Evolutionary conservation across 2,329 filamentous ascomycete genomes (phyloP).

Genomic region (Mycosphaerella sp.): DNA sequence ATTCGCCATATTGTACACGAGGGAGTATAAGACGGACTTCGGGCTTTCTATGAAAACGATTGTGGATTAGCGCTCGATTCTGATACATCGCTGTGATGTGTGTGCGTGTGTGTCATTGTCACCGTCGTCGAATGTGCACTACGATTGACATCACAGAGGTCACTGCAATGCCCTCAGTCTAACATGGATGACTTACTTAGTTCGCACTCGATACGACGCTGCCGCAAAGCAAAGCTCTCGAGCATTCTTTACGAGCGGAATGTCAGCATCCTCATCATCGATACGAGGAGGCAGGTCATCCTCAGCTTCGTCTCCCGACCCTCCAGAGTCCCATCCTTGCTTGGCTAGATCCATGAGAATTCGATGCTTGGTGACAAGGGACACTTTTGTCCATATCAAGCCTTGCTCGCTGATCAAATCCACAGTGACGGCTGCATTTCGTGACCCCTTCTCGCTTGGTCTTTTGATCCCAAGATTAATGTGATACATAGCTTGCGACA

Average conservation of each 20-base stretch:
- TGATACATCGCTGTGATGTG: no score
- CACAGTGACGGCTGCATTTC: constrained; percentile 41
- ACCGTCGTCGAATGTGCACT: no score
- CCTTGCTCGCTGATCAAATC: constrained; percentile 61
- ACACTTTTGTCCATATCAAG: constrained; percentile 62
- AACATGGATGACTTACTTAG: constrained; percentile 26
- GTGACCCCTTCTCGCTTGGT: constrained; percentile 13
- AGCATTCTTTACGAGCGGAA: constrained; percentile 57
- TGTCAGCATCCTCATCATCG: constrained; percentile 47
- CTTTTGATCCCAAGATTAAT: constrained; percentile 26
- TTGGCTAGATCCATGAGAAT: constrained; percentile 64
- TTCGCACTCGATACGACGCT: constrained; percentile 51
- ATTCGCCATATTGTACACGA: constrained; percentile 48
- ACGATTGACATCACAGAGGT: no score
- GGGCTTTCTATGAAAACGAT: constrained; percentile 42
- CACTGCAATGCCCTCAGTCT: no score
- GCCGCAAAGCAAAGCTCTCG: constrained; percentile 54
- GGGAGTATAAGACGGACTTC: constrained; percentile 56
- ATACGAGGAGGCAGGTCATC: constrained; percentile 31
- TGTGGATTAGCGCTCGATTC: no score
- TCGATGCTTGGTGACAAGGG: constrained; percentile 57
- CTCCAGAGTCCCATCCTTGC: constrained; percentile 55
- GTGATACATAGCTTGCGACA: constrained; percentile 25
- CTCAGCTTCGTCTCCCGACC: constrained; percentile 43
- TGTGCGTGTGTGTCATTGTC: no score